These are phyloP conservation scores for Dichomitus squalens DNA, from an alignment of 1,284 basidiomycete species.

Conservation along the genomic window DNA sequence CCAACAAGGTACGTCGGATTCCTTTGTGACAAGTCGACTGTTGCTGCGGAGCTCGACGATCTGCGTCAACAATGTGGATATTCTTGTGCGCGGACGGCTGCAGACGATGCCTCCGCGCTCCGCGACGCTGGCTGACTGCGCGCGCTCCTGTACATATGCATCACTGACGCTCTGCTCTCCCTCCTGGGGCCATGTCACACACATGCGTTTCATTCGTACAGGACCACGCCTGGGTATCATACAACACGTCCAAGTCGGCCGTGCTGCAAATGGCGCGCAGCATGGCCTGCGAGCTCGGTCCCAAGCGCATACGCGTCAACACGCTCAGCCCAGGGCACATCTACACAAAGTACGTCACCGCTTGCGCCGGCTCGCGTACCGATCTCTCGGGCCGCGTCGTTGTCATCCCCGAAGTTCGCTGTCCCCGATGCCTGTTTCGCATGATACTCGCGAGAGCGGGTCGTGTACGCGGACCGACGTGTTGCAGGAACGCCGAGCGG, in stretches of 20 bases:
- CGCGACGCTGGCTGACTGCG: neutral
- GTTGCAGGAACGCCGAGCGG: neutral
- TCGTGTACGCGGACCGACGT: neutral
- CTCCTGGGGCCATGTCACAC: neutral
- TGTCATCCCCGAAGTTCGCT: neutral
- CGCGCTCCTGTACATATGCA: neutral
- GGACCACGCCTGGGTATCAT: conserved; percentile 78
- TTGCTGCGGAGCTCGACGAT: neutral
- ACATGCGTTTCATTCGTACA: conserved; percentile 27
- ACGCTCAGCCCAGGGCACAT: conserved; percentile 79
- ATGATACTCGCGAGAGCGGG: neutral
- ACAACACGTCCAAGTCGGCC: conserved; percentile 83
- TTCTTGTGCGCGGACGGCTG: no score
- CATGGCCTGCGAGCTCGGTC: conserved; percentile 83
- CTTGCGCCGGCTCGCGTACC: neutral
- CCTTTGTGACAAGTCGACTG: no score
- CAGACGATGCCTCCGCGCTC: no score
- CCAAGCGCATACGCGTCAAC: conserved; percentile 73
- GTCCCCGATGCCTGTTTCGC: neutral
- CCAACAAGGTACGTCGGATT: conserved; percentile 61
- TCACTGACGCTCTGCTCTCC: neutral
- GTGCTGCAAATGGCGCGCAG: conserved; percentile 83
- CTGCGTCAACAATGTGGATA: neutral
- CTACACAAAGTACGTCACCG: conserved; percentile 61
- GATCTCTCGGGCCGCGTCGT: neutral